phyloP scores from a whole-genome alignment of 2,329 filamentous ascomycete species.

The Alternaria solani region DNA sequence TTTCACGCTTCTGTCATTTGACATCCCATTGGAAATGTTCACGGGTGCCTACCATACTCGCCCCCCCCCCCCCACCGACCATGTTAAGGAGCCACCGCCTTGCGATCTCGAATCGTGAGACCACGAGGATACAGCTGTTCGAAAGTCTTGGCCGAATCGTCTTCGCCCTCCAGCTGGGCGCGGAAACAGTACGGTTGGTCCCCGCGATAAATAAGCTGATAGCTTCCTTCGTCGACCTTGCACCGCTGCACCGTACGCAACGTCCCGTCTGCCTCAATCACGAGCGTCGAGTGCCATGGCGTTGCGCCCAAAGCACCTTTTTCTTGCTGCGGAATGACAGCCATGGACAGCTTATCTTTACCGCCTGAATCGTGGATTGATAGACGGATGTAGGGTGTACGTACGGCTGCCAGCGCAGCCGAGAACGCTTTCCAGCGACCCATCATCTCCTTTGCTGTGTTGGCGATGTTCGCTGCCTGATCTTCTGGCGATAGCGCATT shows the following conservation, averaged over 20 bases:
- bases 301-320: slow-evolving; percentile 32
- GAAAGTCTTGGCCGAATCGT: slow-evolving; percentile 22
- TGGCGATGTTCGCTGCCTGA: slow-evolving; percentile 29
- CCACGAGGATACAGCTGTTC: slow-evolving; percentile 37
- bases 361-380: slow-evolving; percentile 45
- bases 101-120: slow-evolving; percentile 49
- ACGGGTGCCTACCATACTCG: background rate
- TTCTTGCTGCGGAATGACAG: slow-evolving; percentile 34
- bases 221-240: slow-evolving; percentile 26
- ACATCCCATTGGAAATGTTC: background rate
- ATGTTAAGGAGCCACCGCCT: slow-evolving; percentile 50
- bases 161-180: slow-evolving; percentile 20
- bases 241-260: slow-evolving; percentile 30
- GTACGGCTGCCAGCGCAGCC: slow-evolving; percentile 29
- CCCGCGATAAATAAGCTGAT: slow-evolving; percentile 32
- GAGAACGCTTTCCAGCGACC: slow-evolving; percentile 39
- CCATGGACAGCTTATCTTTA: slow-evolving; percentile 41
- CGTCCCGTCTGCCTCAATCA: slow-evolving; percentile 31
- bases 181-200: slow-evolving; percentile 37
- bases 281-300: slow-evolving; percentile 37
- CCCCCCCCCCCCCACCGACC: background rate
- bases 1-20: background rate
- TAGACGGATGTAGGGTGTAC: slow-evolving; percentile 36
- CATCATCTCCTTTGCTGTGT: slow-evolving; percentile 45
- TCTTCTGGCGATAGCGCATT: slow-evolving; percentile 26